Evolutionary conservation across 495 filamentous ascomycete species (phyloP).

Genomic region (Xylaria cubensis): DNA sequence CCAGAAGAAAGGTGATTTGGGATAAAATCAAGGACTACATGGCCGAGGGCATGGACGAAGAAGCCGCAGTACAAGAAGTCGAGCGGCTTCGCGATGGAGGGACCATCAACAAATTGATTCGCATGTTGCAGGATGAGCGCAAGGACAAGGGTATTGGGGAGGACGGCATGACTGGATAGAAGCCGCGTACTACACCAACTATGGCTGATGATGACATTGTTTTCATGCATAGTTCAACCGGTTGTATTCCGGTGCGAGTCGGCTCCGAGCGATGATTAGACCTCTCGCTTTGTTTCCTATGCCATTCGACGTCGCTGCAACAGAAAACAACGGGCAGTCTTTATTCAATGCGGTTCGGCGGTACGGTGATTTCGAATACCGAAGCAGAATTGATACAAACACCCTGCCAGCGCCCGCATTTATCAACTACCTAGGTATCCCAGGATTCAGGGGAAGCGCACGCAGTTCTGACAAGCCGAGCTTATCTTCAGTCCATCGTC

Average conservation of each 20-base stretch:
- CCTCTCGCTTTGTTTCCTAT: slow-evolving; percentile 14
- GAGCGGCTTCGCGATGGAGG: slow-evolving; percentile 42
- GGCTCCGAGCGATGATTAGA: background rate
- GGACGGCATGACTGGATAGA: slow-evolving; percentile 32
- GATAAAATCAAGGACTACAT: slow-evolving; percentile 45
- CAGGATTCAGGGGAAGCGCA: background rate
- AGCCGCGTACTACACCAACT: background rate
- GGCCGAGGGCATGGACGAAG: slow-evolving; percentile 41
- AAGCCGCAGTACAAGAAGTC: slow-evolving; percentile 40
- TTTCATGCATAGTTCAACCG: slow-evolving; percentile 36
- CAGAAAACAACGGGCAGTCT: background rate
- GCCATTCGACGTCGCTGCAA: background rate
- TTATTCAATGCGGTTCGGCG: background rate
- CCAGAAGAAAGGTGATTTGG: slow-evolving; percentile 46
- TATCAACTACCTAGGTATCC: too few species aligned
- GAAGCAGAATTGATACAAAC: background rate
- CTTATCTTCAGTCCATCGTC: background rate
- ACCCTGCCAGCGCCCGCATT: background rate
- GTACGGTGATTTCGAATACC: slow-evolving; percentile 12
- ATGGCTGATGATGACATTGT: slow-evolving; percentile 37
- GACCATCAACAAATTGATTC: slow-evolving; percentile 45
- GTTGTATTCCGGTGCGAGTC: slow-evolving; percentile 30
- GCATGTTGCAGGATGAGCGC: slow-evolving; percentile 44
- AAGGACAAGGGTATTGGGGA: slow-evolving; percentile 40
- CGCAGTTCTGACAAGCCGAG: background rate